Evolutionary conservation across 305 asterid genomes (phyloP).

Genomic region (Solanum hybrid): DNA sequence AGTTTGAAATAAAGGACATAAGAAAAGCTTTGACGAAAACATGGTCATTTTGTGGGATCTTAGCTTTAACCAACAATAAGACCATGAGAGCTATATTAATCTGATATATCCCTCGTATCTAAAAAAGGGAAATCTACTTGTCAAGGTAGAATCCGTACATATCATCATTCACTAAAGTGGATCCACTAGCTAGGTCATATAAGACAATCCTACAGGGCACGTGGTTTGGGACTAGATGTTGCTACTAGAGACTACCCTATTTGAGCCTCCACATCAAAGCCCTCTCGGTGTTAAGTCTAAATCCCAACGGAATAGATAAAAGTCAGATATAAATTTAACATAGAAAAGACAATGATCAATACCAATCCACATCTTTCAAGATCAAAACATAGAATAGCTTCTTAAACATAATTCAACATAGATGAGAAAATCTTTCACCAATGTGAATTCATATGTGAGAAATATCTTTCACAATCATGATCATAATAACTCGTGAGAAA

Average conservation of each 20-base stretch:
- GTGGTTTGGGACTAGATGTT: neutral
- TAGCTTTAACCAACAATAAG: neutral
- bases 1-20: neutral
- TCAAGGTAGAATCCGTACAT: neutral
- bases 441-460: neutral
- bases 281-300: neutral
- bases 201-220: neutral
- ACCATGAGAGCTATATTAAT: neutral
- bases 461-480: neutral
- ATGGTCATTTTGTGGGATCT: neutral
- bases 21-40: neutral
- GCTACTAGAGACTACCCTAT: neutral
- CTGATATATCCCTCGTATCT: neutral
- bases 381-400: neutral
- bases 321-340: neutral
- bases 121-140: neutral
- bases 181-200: neutral
- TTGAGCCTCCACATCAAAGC: neutral
- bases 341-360: neutral
- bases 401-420: neutral
- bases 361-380: neutral
- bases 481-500: neutral
- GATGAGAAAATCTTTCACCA: neutral
- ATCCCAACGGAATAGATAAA: neutral
- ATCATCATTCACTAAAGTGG: neutral